These are phyloP conservation scores for Peniophora sp. DNA, from an alignment of 1,284 basidiomycete species.

Conservation along the genomic window DNA sequence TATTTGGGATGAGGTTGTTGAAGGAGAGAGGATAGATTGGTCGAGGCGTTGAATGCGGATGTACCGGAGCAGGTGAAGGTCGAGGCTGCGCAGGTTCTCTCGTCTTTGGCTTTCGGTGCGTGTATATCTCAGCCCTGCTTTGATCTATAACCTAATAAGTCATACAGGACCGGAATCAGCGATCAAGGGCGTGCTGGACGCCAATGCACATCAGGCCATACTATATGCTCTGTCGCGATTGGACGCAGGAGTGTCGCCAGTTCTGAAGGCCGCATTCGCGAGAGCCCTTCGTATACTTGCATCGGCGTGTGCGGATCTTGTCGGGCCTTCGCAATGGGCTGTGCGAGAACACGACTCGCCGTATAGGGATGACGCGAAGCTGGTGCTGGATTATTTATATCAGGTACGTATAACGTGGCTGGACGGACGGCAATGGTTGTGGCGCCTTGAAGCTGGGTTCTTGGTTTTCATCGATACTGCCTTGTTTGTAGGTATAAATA, in stretches of 20 bases:
- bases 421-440: background rate
- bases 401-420: slow-evolving; percentile 28
- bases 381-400: slow-evolving; percentile 51
- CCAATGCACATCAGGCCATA: slow-evolving; percentile 47
- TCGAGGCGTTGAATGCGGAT: too few relatives aligned
- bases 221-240: slow-evolving; percentile 46
- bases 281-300: slow-evolving; percentile 56
- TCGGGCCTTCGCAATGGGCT: slow-evolving; percentile 62
- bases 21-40: slow-evolving; percentile 25
- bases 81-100: slow-evolving; percentile 67
- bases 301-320: slow-evolving; percentile 48
- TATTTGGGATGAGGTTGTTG: slow-evolving; percentile 24
- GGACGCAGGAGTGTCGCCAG: slow-evolving; percentile 26
- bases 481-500: background rate
- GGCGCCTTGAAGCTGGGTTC: background rate
- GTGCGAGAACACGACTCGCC: slow-evolving; percentile 37
- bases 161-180: slow-evolving; percentile 50
- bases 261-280: slow-evolving; percentile 47
- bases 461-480: background rate
- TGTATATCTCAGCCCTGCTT: background rate
- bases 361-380: slow-evolving; percentile 43
- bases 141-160: background rate
- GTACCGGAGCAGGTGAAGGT: slow-evolving; percentile 42
- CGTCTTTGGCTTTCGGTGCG: slow-evolving; percentile 63
- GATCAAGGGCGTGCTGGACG: slow-evolving; percentile 44